A percentile compares a stretch with the other conserved stretches of the same genome.
phyloP scores from a whole-genome alignment of 139 green algal species.

The Axilococcus clingmanii region DNA sequence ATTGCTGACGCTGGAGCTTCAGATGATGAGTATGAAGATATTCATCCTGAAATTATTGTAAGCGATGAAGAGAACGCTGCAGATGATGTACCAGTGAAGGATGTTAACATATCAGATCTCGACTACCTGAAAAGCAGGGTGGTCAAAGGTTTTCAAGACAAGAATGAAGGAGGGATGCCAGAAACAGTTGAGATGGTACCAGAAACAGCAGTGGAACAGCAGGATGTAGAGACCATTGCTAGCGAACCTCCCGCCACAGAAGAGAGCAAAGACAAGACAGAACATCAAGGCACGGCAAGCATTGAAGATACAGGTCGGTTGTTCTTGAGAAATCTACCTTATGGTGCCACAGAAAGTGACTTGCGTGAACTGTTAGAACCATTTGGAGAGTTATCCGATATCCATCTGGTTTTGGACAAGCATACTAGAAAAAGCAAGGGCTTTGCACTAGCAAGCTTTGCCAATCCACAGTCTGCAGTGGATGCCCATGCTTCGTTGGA shows the following conservation, averaged over 20 bases:
- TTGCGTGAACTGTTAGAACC: constrained; percentile 61
- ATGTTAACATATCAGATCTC: constrained; percentile 64
- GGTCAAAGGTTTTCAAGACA: constrained; percentile 41
- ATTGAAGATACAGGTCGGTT: constrained; percentile 69
- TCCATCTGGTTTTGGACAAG: constrained; percentile 86
- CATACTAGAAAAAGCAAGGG: constrained; percentile 57
- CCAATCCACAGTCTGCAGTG: constrained; percentile 56
- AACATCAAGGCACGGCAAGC: constrained; percentile 1
- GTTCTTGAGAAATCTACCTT: constrained; percentile 93
- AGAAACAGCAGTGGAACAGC: not conserved
- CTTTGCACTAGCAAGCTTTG: constrained; percentile 82
- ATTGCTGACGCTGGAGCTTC: constrained; percentile 14
- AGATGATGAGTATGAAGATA: constrained; percentile 25
- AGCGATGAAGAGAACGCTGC: not conserved
- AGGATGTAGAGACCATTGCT: not conserved
- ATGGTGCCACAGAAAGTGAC: constrained; percentile 76
- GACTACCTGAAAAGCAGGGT: constrained; percentile 78
- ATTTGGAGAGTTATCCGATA: constrained; percentile 69
- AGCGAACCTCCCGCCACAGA: not conserved
- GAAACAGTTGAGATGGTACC: constrained; percentile 5
- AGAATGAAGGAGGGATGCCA: constrained; percentile 3
- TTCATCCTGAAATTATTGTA: constrained; percentile 3
- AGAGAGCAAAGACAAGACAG: not conserved
- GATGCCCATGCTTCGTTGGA: constrained; percentile 56
- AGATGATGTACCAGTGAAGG: constrained; percentile 24